These are phyloP conservation scores for Aspergillus homomorphus DNA, from an alignment of 495 filamentous ascomycete genomes.

Conservation along the genomic window DNA sequence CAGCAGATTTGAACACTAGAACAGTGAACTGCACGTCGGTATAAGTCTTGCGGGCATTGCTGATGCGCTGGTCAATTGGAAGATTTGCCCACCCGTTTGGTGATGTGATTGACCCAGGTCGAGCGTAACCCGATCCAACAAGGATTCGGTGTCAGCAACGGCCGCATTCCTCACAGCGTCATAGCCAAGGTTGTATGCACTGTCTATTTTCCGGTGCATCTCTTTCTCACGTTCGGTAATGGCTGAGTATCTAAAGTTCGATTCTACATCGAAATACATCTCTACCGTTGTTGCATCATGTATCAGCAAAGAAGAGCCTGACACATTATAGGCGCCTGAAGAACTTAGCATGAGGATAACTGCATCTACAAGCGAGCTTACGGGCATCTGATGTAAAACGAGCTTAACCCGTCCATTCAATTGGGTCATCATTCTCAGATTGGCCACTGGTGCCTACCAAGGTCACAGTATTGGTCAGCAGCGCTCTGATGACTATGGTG, in stretches of 20 bases:
- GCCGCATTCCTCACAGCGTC: background rate
- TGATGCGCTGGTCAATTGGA: conserved; percentile 6
- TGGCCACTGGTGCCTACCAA: no score
- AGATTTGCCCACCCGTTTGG: background rate
- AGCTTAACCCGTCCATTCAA: no score
- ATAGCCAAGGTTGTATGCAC: background rate
- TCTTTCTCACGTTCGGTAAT: background rate
- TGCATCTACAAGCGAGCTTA: no score
- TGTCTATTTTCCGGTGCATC: background rate
- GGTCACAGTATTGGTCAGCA: no score
- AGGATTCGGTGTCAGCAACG: background rate
- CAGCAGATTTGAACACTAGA: conserved; percentile 5
- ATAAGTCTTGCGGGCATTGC: background rate
- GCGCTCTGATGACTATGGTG: no score
- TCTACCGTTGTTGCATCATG: conserved; percentile 8
- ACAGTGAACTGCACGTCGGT: conserved; percentile 2
- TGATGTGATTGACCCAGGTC: conserved; percentile 4
- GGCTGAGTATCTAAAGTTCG: conserved; percentile 2
- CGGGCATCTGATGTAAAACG: no score
- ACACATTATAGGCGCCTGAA: background rate
- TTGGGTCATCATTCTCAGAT: no score
- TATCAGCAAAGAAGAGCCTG: background rate
- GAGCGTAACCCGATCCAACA: conserved; percentile 5
- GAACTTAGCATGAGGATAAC: no score
- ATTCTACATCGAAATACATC: conserved; percentile 10